Percentiles rank a stretch among this genome's conserved stretches.
Conservation (phyloP, 2,329 filamentous ascomycete species). For the Ceratocystis eucalypticola region DNA sequence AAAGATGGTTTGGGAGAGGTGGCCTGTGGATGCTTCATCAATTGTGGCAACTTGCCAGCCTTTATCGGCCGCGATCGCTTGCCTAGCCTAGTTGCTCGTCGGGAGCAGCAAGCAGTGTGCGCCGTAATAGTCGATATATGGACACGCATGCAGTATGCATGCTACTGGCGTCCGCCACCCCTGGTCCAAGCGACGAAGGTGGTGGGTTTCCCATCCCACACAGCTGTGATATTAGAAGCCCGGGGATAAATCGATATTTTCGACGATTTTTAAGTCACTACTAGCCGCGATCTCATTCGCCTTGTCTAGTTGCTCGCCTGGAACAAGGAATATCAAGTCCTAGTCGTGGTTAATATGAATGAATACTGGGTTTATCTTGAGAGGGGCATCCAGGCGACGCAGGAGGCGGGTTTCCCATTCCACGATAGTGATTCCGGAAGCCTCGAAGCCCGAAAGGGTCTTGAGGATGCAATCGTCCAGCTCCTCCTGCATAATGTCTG, state of each 20-base stretch:
- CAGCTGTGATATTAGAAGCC: too few relatives aligned
- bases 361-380: neutral
- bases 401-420: neutral
- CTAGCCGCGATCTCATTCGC: neutral
- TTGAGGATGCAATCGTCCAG: neutral
- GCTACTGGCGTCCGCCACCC: too few relatives aligned
- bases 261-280: neutral
- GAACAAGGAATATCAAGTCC: neutral
- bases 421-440: neutral
- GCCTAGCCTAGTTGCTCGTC: neutral
- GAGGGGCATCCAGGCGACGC: neutral
- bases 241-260: neutral
- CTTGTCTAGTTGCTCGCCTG: neutral
- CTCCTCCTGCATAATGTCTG: neutral
- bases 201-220: too few relatives aligned
- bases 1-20: too few relatives aligned
- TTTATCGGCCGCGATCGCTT: neutral
- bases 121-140: too few relatives aligned
- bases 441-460: neutral
- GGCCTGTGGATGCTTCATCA: too few relatives aligned
- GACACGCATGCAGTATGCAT: too few relatives aligned
- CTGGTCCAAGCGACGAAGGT: too few relatives aligned
- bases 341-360: neutral
- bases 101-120: too few relatives aligned
- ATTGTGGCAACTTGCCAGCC: too few relatives aligned